phyloP scores from a whole-genome alignment of 805 yeast genomes.

The Debaryomyces prosopidis region DNA sequence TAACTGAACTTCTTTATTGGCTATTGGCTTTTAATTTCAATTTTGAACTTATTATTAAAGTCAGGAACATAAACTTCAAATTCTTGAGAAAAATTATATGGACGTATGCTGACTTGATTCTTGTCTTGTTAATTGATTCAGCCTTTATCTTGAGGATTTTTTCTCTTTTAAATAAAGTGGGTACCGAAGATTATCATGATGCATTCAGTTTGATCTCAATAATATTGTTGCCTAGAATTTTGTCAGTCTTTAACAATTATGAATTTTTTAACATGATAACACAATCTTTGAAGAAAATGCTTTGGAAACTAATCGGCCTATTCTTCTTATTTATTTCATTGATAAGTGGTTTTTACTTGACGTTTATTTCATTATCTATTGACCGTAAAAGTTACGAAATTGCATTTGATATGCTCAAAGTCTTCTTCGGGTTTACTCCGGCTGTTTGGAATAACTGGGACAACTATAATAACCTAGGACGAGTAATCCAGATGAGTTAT shows the following conservation, averaged over 20 bases:
- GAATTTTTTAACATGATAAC: constrained; percentile 53
- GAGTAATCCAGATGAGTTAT: constrained; percentile 48
- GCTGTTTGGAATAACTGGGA: constrained; percentile 61
- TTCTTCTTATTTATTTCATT: constrained; percentile 49
- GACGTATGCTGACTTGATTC: constrained; percentile 49
- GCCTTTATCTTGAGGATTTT: constrained; percentile 26
- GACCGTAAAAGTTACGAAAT: constrained; percentile 44
- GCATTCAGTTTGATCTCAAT: constrained; percentile 47
- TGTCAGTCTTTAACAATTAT: constrained; percentile 51
- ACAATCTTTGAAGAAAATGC: constrained; percentile 51
- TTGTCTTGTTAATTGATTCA: constrained; percentile 38
- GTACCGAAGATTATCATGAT: constrained; percentile 24
- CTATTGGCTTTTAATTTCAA: constrained; percentile 47
- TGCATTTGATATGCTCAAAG: constrained; percentile 51
- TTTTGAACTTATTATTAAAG: constrained; percentile 45
- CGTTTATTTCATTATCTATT: constrained; percentile 49
- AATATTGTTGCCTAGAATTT: constrained; percentile 48
- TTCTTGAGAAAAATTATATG: constrained; percentile 52
- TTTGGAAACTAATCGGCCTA: constrained; percentile 49
- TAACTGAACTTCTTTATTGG: constrained; percentile 42
- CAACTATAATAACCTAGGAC: constrained; percentile 47
- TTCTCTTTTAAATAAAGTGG: constrained; percentile 12
- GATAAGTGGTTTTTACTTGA: constrained; percentile 55
- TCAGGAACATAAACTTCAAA: constrained; percentile 44
- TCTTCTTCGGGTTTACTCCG: constrained; percentile 60